A percentile compares a stretch with the other conserved stretches of the same genome.
These are phyloP conservation scores for Axilococcus clingmanii DNA, from an alignment of 139 green algal species.

Conservation along the genomic window DNA sequence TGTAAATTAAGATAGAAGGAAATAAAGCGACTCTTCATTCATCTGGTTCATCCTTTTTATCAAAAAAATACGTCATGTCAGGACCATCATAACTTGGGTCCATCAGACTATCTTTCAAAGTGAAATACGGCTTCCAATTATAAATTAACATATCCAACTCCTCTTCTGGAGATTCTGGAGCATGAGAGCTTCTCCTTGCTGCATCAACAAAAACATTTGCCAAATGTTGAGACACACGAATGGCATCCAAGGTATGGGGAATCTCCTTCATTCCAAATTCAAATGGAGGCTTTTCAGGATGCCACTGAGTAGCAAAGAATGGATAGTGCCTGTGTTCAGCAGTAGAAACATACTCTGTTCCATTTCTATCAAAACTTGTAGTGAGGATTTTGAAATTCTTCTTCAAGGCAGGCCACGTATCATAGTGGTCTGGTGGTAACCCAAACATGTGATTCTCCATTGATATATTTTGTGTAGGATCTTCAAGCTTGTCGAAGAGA, in stretches of 20 bases:
- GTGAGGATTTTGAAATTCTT: constrained; percentile 47
- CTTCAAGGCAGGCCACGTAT: constrained; percentile 43
- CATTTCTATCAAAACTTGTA: constrained; percentile 57
- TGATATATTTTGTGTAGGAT: constrained; percentile 50
- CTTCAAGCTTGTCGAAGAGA: constrained; percentile 36
- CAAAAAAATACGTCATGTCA: no score
- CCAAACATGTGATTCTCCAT: constrained; percentile 79
- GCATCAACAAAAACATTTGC: constrained; percentile 62
- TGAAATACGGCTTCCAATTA: constrained; percentile 54
- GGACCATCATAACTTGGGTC: constrained; percentile 71
- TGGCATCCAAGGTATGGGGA: constrained; percentile 61
- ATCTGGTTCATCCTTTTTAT: no score
- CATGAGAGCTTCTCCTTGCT: constrained; percentile 42
- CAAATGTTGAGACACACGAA: constrained; percentile 53
- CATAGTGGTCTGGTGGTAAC: constrained; percentile 56
- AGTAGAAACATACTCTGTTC: constrained; percentile 60
- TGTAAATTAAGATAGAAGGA: no score
- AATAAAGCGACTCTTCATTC: no score
- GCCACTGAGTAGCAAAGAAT: constrained; percentile 75
- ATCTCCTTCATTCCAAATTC: constrained; percentile 69
- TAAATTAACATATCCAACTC: constrained; percentile 70
- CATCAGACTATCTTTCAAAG: constrained; percentile 36
- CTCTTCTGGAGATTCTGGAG: constrained; percentile 57
- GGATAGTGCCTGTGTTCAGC: constrained; percentile 72
- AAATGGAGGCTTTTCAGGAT: constrained; percentile 77